A percentile compares a stretch with the other conserved stretches of the same genome.
Evolutionary conservation across 331 rosid genomes (phyloP).

Genomic region (Spiraea crenata): DNA sequence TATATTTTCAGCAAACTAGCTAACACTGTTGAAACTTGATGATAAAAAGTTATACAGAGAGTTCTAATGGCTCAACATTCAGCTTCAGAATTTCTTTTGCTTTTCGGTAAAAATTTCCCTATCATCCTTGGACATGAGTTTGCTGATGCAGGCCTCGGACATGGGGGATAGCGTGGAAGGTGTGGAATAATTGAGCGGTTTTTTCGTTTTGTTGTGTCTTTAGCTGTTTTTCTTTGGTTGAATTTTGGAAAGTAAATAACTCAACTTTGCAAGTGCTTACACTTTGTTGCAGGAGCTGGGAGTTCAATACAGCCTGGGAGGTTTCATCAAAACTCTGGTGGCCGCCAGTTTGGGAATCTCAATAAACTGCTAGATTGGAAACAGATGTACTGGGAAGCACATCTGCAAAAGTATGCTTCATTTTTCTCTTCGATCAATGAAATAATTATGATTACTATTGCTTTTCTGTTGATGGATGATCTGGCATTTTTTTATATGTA

Average conservation of each 20-base stretch:
- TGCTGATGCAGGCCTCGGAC: conserved; percentile 30
- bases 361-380: conserved; percentile 59
- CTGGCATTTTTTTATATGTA: conserved; percentile 23
- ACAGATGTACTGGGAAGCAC: conserved; percentile 79
- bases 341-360: conserved; percentile 38
- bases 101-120: too few species aligned
- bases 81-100: too few species aligned
- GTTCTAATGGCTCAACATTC: too few species aligned
- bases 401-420: conserved; percentile 66
- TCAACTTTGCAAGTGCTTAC: background rate
- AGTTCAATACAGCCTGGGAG: conserved; percentile 55
- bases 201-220: background rate
- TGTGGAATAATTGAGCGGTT: conserved; percentile 25
- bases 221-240: background rate
- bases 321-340: conserved; percentile 47
- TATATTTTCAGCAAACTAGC: too few species aligned
- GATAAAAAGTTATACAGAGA: too few species aligned
- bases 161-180: conserved; percentile 72
- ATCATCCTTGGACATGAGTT: conserved; percentile 12
- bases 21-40: too few species aligned
- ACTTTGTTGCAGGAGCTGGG: conserved; percentile 43
- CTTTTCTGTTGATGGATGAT: background rate
- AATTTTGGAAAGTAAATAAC: background rate
- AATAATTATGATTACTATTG: background rate
- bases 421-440: background rate